Conservation (phyloP, 139 green algal species). For the Zygnema circumcarinatum region DNA sequence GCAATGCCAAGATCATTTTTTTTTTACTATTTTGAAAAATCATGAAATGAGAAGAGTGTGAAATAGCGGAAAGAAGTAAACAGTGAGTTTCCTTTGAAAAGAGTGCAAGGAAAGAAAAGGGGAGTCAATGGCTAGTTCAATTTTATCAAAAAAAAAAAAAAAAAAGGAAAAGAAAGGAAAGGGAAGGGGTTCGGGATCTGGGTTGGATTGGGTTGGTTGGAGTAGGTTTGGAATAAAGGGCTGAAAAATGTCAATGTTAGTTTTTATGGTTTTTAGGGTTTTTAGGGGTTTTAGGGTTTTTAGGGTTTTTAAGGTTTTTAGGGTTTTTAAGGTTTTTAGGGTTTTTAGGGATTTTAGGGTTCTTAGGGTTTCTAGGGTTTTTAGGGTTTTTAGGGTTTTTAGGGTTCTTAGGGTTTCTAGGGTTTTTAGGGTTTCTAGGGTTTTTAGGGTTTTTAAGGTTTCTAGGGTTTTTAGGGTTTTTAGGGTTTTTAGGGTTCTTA, state of each 20-base stretch:
- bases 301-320: not conserved
- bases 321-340: not conserved
- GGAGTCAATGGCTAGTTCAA: too few species aligned
- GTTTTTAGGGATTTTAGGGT: not conserved
- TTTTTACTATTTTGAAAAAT: conserved; percentile 14
- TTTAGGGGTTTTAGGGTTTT: not conserved
- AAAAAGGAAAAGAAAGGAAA: too few species aligned
- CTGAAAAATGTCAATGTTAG: not conserved
- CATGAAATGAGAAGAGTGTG: conserved; percentile 1
- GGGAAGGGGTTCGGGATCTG: too few species aligned
- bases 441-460: not conserved
- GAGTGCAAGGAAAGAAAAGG: too few species aligned
- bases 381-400: not conserved
- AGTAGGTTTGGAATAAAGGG: too few species aligned
- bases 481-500: too few species aligned
- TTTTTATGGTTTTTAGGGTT: not conserved
- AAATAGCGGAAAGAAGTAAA: too few species aligned
- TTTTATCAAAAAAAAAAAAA: too few species aligned
- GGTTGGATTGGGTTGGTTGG: too few species aligned
- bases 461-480: too few species aligned
- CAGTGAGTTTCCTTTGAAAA: too few species aligned
- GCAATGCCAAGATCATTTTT: not conserved
- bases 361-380: not conserved
- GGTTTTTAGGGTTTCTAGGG: not conserved
- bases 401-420: not conserved